These are phyloP conservation scores for Coemansia sp. DNA, from an alignment of 192 early-diverging fungal genomes.

Conservation along the genomic window DNA sequence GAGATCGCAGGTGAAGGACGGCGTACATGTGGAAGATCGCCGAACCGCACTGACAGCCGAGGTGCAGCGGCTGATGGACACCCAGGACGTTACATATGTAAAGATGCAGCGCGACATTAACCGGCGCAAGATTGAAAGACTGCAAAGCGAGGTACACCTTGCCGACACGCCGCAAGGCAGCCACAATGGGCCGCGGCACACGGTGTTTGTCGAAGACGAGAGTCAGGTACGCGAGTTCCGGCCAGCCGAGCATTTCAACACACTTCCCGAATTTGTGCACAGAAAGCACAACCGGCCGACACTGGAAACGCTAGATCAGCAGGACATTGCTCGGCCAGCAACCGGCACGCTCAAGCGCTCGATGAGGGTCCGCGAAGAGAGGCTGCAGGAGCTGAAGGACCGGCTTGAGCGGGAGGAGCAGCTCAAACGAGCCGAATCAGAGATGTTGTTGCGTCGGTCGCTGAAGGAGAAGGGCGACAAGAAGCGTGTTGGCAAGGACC, in stretches of 20 bases:
- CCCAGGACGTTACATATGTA: slow-evolving; percentile 91
- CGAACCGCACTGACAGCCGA: slow-evolving; percentile 75
- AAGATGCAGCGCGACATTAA: slow-evolving; percentile 73
- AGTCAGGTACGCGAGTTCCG: slow-evolving; percentile 72
- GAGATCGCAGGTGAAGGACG: slow-evolving; percentile 78
- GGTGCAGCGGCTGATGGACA: slow-evolving; percentile 79
- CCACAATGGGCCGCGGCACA: slow-evolving; percentile 59
- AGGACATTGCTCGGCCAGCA: slow-evolving; percentile 26
- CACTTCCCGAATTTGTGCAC: slow-evolving; percentile 71
- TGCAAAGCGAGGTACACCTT: slow-evolving; percentile 72
- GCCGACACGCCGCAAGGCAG: slow-evolving; percentile 39
- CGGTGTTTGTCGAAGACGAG: slow-evolving; percentile 76
- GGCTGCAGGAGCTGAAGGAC: slow-evolving; percentile 67
- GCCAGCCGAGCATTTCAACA: slow-evolving; percentile 79
- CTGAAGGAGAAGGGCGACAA: slow-evolving; percentile 79
- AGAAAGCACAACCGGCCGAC: slow-evolving; percentile 83
- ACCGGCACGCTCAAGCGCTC: slow-evolving; percentile 24
- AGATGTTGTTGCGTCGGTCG: slow-evolving; percentile 76
- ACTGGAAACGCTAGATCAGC: slow-evolving; percentile 56
- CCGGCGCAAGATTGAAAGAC: slow-evolving; percentile 67
- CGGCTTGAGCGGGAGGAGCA: slow-evolving; percentile 77
- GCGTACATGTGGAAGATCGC: slow-evolving; percentile 75
- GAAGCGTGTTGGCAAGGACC: slow-evolving; percentile 80
- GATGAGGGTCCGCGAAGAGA: slow-evolving; percentile 49
- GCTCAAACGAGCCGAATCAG: slow-evolving; percentile 67